Conservation (phyloP, 306 rosid species). For the Cucurbita pepo region DNA sequence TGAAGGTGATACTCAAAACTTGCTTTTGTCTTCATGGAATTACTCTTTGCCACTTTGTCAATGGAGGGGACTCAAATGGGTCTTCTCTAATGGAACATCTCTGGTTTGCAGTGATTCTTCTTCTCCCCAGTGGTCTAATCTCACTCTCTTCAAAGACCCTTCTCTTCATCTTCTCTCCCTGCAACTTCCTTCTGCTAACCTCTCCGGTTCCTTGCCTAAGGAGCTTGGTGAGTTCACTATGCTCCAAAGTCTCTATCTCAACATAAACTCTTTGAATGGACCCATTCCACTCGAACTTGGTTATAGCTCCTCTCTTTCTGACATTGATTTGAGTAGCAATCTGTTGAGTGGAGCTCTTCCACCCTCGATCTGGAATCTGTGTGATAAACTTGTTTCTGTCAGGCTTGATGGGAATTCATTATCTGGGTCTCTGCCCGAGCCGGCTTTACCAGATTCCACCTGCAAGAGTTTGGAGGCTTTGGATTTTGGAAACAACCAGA, state of each 20-base stretch:
- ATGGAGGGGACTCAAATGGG: conserved; percentile 98
- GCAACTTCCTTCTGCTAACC: conserved; percentile 91
- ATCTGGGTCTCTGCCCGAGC: conserved; percentile 55
- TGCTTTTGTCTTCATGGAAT: conserved; percentile 79
- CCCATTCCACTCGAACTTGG: conserved; percentile 81
- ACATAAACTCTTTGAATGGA: conserved; percentile 55
- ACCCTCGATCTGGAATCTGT: conserved; percentile 78
- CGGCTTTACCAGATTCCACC: conserved; percentile 70
- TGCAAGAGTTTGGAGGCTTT: conserved; percentile 46
- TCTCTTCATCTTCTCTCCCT: conserved; percentile 55
- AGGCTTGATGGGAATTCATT: conserved; percentile 43
- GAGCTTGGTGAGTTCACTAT: conserved; percentile 73
- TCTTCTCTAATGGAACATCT: conserved; percentile 41
- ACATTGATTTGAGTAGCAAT: conserved; percentile 62
- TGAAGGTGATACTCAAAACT: conserved; percentile 52
- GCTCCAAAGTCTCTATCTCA: conserved; percentile 69
- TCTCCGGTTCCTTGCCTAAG: conserved; percentile 73
- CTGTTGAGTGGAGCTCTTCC: conserved; percentile 39
- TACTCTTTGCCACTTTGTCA: conserved; percentile 61
- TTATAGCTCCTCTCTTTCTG: conserved; percentile 54
- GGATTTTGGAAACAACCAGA: conserved; percentile 60
- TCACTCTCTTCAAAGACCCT: conserved; percentile 56
- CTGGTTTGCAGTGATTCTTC: conserved; percentile 50
- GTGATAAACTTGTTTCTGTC: conserved; percentile 61
- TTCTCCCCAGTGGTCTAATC: conserved; percentile 70